Evolutionary conservation across 495 filamentous ascomycete species (phyloP).

Genomic region (Ascodesmis nigricans): DNA sequence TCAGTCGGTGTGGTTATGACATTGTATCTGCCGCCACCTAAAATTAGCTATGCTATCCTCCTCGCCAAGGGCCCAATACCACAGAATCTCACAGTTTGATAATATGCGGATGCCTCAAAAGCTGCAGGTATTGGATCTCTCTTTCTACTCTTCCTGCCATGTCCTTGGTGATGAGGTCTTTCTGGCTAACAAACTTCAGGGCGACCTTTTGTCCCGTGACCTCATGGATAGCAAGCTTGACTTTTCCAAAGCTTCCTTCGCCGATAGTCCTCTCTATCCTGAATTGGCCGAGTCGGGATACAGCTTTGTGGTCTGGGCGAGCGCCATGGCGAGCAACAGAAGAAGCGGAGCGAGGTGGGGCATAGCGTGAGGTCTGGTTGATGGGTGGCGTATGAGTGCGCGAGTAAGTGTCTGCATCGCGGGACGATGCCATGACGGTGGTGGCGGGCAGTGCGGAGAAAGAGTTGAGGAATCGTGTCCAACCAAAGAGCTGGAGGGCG

Average conservation of each 20-base stretch:
- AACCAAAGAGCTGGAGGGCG: no score
- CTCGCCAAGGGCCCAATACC: not conserved
- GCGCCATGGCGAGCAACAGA: conserved; percentile 18
- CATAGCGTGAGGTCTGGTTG: no score
- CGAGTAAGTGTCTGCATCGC: no score
- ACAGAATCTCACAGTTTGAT: conserved; percentile 65
- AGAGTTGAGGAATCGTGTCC: no score
- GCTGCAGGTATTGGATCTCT: conserved; percentile 92
- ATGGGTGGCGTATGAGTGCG: no score
- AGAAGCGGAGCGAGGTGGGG: no score
- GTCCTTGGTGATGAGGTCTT: conserved; percentile 82
- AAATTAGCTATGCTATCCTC: conserved; percentile 7
- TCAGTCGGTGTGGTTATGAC: conserved; percentile 83
- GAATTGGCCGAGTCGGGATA: conserved; percentile 76
- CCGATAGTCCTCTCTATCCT: conserved; percentile 74
- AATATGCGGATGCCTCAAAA: conserved; percentile 90
- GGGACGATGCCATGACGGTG: no score
- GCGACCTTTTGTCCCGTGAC: conserved; percentile 84
- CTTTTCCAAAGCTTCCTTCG: conserved; percentile 94
- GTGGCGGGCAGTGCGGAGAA: no score
- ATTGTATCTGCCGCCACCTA: conserved; percentile 42
- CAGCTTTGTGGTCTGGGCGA: conserved; percentile 25
- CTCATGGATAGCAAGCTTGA: conserved; percentile 83
- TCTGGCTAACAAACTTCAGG: conserved; percentile 86
- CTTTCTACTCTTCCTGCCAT: conserved; percentile 95